phyloP scores from a whole-genome alignment of 2,329 filamentous ascomycete genomes.

The Acrocalymma vagum region DNA sequence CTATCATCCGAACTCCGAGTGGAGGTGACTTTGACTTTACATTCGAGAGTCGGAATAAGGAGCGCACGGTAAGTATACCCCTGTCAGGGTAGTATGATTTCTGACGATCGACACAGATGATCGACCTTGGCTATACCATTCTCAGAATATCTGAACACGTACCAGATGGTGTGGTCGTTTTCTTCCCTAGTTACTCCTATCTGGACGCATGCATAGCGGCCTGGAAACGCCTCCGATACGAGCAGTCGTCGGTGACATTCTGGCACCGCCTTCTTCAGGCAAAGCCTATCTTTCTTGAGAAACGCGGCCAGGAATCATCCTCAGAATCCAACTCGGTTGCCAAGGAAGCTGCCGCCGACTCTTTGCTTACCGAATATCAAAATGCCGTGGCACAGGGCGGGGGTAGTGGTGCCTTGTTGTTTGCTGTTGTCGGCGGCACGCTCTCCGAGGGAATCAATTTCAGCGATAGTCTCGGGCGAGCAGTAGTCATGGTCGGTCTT shows the following conservation, averaged over 20 bases:
- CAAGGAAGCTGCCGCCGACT: slow-evolving; percentile 65
- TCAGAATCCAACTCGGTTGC: slow-evolving; percentile 66
- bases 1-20: slow-evolving; percentile 63
- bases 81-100: background rate
- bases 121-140: slow-evolving; percentile 77
- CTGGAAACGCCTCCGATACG: slow-evolving; percentile 48
- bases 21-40: slow-evolving; percentile 81
- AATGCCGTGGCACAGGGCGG: slow-evolving; percentile 63
- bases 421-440: slow-evolving; percentile 92
- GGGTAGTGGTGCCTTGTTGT: slow-evolving; percentile 76
- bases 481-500: slow-evolving; percentile 88
- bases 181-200: slow-evolving; percentile 96
- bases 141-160: slow-evolving; percentile 76
- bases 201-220: slow-evolving; percentile 71
- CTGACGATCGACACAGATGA: slow-evolving; percentile 55
- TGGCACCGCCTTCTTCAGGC: slow-evolving; percentile 67
- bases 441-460: slow-evolving; percentile 99
- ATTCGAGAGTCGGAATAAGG: slow-evolving; percentile 77
- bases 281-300: slow-evolving; percentile 61
- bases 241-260: slow-evolving; percentile 15
- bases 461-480: slow-evolving; percentile 86
- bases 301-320: slow-evolving; percentile 36
- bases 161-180: slow-evolving; percentile 89
- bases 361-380: slow-evolving; percentile 77
- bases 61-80: slow-evolving; percentile 61